phyloP scores from a whole-genome alignment of 371 early-diverging fungal species.

The Gilbertella persicaria region DNA sequence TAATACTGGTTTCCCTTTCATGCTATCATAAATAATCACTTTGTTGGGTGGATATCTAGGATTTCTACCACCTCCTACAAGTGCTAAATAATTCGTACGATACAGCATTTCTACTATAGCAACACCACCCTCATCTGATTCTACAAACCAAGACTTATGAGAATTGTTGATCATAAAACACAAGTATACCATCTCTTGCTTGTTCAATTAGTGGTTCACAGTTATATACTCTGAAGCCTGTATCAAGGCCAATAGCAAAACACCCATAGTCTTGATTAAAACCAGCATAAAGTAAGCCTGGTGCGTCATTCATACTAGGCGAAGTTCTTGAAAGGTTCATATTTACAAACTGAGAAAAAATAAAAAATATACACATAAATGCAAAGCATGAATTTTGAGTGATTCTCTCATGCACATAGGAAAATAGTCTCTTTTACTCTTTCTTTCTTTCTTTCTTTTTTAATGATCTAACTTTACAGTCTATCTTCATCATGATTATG shows the following conservation, averaged over 20 bases:
- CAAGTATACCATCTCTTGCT: constrained; percentile 63
- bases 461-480: too few relatives aligned
- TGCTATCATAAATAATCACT: constrained; percentile 89
- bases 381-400: too few relatives aligned
- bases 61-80: constrained; percentile 94
- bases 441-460: too few relatives aligned
- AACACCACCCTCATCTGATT: constrained; percentile 86
- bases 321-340: constrained; percentile 62
- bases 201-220: constrained; percentile 89
- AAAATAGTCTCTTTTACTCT: too few relatives aligned
- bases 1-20: constrained; percentile 68
- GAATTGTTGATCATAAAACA: constrained; percentile 4
- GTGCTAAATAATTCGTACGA: constrained; percentile 88
- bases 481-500: too few relatives aligned
- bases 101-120: constrained; percentile 95
- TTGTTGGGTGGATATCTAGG: constrained; percentile 89
- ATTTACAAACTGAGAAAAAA: neutral
- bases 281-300: constrained; percentile 64
- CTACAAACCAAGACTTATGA: constrained; percentile 34
- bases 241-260: constrained; percentile 89
- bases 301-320: constrained; percentile 53
- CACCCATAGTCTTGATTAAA: constrained; percentile 91
- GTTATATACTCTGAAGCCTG: constrained; percentile 92
- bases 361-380: too few relatives aligned
- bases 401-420: too few relatives aligned